Conservation (phyloP, 1,284 basidiomycete species). For the Rhodofomes roseus region DNA sequence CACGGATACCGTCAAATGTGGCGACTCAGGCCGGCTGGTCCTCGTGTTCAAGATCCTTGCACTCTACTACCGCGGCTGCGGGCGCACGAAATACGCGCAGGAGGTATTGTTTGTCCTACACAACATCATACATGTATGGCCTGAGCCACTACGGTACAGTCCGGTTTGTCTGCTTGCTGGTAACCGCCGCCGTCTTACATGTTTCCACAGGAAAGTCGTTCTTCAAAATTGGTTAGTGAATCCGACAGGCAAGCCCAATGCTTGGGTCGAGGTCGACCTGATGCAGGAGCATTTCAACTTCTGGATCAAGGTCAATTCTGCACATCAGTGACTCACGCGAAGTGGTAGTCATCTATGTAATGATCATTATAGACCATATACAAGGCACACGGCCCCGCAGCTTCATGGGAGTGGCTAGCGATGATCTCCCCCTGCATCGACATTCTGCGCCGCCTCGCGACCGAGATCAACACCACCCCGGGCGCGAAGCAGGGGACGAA, state of each 20-base stretch:
- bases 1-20: slow-evolving; percentile 31
- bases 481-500: slow-evolving; percentile 29
- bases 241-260: slow-evolving; percentile 29
- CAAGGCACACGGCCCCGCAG: slow-evolving; percentile 31
- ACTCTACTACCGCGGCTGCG: slow-evolving; percentile 25
- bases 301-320: slow-evolving; percentile 29
- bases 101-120: slow-evolving; percentile 31
- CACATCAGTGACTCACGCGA: too few relatives aligned
- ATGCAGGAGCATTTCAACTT: slow-evolving; percentile 40
- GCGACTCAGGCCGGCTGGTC: slow-evolving; percentile 32
- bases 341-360: too few relatives aligned
- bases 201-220: slow-evolving; percentile 27
- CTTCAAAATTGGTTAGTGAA: slow-evolving; percentile 39
- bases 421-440: slow-evolving; percentile 34
- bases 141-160: slow-evolving; percentile 25
- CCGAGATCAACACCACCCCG: slow-evolving; percentile 24
- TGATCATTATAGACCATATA: slow-evolving; percentile 31
- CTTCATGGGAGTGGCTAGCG: slow-evolving; percentile 38
- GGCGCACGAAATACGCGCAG: slow-evolving; percentile 35
- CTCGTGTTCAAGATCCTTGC: slow-evolving; percentile 30
- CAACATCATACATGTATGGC: slow-evolving; percentile 36
- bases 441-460: slow-evolving; percentile 29
- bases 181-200: too few relatives aligned
- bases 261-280: slow-evolving; percentile 33
- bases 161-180: background rate